Evolutionary conservation across 495 filamentous ascomycete species (phyloP), one percentile per base, ranked within the genome.

Genomic region (Penicillium herquei): DNA sequence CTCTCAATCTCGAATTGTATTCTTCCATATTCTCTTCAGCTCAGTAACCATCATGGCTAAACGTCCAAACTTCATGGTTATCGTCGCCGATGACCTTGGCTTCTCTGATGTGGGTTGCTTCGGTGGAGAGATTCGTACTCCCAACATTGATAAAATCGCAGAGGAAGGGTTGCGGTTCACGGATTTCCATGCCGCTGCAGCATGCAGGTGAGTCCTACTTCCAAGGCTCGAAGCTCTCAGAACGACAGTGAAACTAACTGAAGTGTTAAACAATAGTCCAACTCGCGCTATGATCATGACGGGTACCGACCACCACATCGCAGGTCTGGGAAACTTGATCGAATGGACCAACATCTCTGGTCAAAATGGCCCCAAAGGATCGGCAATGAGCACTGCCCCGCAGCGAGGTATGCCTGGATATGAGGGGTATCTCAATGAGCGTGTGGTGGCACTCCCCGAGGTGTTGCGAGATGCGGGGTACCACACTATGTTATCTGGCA

Each of bases 391-490:
- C 56, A 75, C 71, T 0, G 74, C 73, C 1, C 71, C 73, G 0
- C 73, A 78, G 50, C 73, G 73, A 37, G 74, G 75, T n/a, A 84
- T 83, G 81, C 83, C 84, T 1, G 84, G 84, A 0, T 85, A 87
- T 61, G 84, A 87, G 65, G 84, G 84, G 3, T 87, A 85, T 54
- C 74, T 87, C 31, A 86, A 87, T 52, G 80, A 85, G 43, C 67
- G 74, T 6, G 84, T 87, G 18, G 85, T 78, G 0, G 78, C 84
- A 5, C 71, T 88, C 4, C 83, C 84, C 7, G 83, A 88, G 63
- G 45, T 87, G 12, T 73, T 88, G 3, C 74, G 73, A 8, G 84
- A 88, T 58, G 77, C 71, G 1, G 85, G 85, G 21, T 88, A 88
- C 57, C 74, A 78, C 54, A 87, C 85, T 11, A 44, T 86, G 10